Conservation (phyloP, 2,329 filamentous ascomycete genomes). For the Penicillium rolfsii region DNA sequence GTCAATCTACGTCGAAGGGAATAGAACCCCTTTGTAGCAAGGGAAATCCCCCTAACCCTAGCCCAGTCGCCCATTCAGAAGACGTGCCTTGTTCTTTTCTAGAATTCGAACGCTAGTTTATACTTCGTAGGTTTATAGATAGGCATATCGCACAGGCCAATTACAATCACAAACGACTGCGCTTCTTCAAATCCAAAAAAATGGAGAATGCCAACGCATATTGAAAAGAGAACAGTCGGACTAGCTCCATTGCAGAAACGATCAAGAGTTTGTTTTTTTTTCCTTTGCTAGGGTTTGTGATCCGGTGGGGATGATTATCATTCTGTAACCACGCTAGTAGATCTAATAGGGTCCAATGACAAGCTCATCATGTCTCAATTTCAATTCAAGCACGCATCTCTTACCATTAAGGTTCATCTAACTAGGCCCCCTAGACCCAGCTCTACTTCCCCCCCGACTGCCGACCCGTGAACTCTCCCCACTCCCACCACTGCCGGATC, state of each 20-base stretch:
- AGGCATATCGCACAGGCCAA: no score
- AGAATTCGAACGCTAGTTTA: no score
- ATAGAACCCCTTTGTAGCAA: no score
- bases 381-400: background rate
- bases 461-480: constrained; percentile 16
- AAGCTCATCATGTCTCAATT: no score
- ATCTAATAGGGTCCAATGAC: background rate
- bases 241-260: constrained; percentile 41
- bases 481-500: constrained; percentile 5
- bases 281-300: constrained; percentile 36
- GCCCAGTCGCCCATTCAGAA: no score
- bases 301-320: background rate
- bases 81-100: no score
- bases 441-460: constrained; percentile 5
- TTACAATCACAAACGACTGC: no score
- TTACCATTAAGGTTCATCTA: background rate
- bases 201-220: constrained; percentile 27
- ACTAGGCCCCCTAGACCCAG: constrained; percentile 6
- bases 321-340: background rate
- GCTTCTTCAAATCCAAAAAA: no score
- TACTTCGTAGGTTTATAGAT: no score
- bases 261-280: constrained; percentile 42
- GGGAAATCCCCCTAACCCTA: no score
- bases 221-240: constrained; percentile 24
- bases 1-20: no score